Base-by-base conservation (phyloP, 2,329 filamentous ascomycete genomes). In the Monosporascus cannonballus region DNA sequence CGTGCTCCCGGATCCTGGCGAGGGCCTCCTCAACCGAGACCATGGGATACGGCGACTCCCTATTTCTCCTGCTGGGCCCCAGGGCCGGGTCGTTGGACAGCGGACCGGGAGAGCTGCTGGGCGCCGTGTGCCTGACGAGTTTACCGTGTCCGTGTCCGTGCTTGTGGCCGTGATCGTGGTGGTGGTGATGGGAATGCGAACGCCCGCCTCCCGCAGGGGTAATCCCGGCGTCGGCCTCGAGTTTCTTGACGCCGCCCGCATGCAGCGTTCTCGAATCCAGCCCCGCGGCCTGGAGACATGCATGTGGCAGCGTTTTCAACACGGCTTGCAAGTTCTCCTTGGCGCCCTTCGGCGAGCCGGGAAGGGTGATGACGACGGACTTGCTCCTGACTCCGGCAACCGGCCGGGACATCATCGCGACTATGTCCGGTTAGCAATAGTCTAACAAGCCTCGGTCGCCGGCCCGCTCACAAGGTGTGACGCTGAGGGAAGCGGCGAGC, bases 351-450 rank as follows among this genome's bases (percentile, higher is more conserved):
- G 94, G 94, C 0, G 93, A 97, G 1, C 94, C 94, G 0, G 94
- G 94, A 3, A 99, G 75, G 0, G 94, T 99, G 56, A 96, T 73
- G 24, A 99, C 87, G 50, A 99, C 71, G 1, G 90, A 86, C 55
- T 84, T 84, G 56, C 93, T 86, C 34, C 94, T 80, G 3, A 96
- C 85, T 3, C 94, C 94, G 22, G 94, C 94, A 14, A 95, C 89
- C 4, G 94, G 94, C 46, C 94, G 83, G 49, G 94, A 89, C 94
- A 99, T 99, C 75, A 96, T 86, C 45, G 94, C 94, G 72, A 99
- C 91, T 96, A 53, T 24, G 24, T 60, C 48, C 46, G 38, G 38
- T 59, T 47, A 63, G 49, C 55, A 25, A 2, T 38, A 51, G 8
- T 7, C 30, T 41, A 11, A 6, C 9, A 22, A 24, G 22, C 22